phyloP scores from a whole-genome alignment of 257 asterid species.

The Salvia hispanica region DNA sequence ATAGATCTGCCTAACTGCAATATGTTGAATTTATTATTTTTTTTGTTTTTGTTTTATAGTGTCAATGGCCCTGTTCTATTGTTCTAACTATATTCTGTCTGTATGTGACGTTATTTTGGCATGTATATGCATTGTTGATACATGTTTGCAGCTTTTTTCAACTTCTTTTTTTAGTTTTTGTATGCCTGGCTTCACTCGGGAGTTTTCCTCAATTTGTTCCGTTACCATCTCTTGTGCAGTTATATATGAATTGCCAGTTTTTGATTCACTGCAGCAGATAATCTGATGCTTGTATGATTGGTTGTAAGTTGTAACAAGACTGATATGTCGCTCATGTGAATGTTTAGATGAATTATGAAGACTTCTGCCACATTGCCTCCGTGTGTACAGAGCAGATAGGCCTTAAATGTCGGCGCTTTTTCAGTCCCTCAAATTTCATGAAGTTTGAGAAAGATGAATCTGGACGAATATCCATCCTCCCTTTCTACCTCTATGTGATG shows the following conservation, averaged over 20 bases:
- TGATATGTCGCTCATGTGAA: slow-evolving; percentile 36
- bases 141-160: background rate
- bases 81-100: slow-evolving; percentile 6
- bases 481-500: slow-evolving; percentile 98
- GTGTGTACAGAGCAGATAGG: slow-evolving; percentile 99
- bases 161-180: background rate
- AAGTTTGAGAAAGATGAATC: slow-evolving; percentile 98
- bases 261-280: slow-evolving; percentile 2
- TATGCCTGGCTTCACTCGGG: slow-evolving; percentile 1
- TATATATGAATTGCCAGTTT: slow-evolving; percentile 10
- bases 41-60: background rate
- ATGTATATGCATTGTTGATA: slow-evolving; percentile 1
- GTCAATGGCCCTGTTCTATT: background rate
- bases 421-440: slow-evolving; percentile 99
- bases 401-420: slow-evolving; percentile 89
- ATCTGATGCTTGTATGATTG: slow-evolving; percentile 22
- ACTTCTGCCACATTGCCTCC: slow-evolving; percentile 99
- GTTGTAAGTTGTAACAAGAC: slow-evolving; percentile 20
- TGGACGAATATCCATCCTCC: slow-evolving; percentile 94
- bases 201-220: background rate
- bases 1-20: background rate
- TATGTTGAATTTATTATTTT: background rate
- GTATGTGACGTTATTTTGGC: background rate
- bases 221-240: background rate
- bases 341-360: slow-evolving; percentile 96